phyloP scores from a whole-genome alignment of 345 rosid species.

The Salix arbutifolia region DNA sequence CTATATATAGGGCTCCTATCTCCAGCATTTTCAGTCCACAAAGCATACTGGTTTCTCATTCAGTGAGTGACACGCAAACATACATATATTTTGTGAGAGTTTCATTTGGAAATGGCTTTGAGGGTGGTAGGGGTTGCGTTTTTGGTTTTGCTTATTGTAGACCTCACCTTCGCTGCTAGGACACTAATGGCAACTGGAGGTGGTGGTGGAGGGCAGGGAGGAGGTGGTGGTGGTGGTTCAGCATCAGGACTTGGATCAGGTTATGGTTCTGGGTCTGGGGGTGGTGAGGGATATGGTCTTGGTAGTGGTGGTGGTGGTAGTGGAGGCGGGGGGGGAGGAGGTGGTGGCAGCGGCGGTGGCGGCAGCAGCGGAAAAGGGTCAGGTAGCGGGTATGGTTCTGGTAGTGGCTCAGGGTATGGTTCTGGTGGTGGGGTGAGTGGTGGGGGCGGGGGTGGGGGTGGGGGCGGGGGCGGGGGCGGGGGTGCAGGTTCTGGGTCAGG shows the following conservation, averaged over 20 bases:
- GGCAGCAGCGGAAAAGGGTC: background rate
- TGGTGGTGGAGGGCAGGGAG: conserved; percentile 40
- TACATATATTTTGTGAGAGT: too few species aligned
- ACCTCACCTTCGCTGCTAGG: conserved; percentile 47
- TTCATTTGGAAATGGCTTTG: conserved; percentile 20
- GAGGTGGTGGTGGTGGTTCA: conserved; percentile 32
- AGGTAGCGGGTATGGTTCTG: background rate
- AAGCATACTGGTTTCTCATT: background rate
- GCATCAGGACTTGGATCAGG: conserved; percentile 19
- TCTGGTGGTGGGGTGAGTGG: background rate
- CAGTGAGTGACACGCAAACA: background rate
- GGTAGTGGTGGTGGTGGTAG: background rate
- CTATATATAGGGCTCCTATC: conserved; percentile 11
- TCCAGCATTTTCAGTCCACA: conserved; percentile 2
- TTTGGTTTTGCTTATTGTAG: conserved; percentile 37
- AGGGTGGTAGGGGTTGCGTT: conserved; percentile 39
- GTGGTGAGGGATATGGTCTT: conserved; percentile 3
- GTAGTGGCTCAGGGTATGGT: background rate
- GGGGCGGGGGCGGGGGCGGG: conserved; percentile 33
- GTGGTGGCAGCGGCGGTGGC: background rate
- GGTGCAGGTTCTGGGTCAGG: conserved; percentile 18
- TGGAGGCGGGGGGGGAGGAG: background rate
- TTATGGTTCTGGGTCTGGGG: conserved; percentile 36
- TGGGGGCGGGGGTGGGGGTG: background rate
- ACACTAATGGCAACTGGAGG: conserved; percentile 8